Base-by-base conservation (phyloP, 2,329 filamentous ascomycete species). In the Fusarium bulbicola region DNA sequence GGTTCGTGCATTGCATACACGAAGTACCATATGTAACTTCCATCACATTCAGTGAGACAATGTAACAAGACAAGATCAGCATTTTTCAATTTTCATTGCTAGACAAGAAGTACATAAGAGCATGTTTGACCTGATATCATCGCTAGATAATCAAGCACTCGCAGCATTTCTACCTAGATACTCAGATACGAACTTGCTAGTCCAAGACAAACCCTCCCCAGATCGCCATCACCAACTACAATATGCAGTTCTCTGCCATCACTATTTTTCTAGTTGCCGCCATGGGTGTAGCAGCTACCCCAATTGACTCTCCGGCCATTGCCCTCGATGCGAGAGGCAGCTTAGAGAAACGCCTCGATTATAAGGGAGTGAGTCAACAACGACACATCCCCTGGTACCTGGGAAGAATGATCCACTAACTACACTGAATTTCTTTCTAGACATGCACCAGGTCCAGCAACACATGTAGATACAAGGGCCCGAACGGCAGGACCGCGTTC, bases 361-460 rank as follows among this genome's bases (percentile, higher is more conserved):
- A 46, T 5, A 46, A 46, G 3, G 43, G 43, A 3, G 24, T 15
- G 18, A 28, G 24, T 11, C 18, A 21, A 46, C 8, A 3, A 15
- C 24, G 5, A 3, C 8, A 46, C 1, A 21, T 11, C 18, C 5
- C n/a, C n/a, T n/a, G n/a, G n/a, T n/a, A n/a, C n/a, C n/a, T n/a
- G n/a, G 24, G 12, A 20, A 20, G 7, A 10, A 14, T 1, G 5
- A 0, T 5, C 8, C 6, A 21, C 18, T 46, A 15, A 46, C 4
- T 8, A 28, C 18, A 11, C 24, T 15, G 18, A 15, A 21, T 28
- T 13, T 3, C 1, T 14, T 28, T 28, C 12, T 46, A 28, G 24
- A 46, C 24, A 46, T 46, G 43, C 4, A 28, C 8, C 24, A 46
- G 3, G 4, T 46, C 43, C 4, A 46, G 24, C 18, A 46, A 46